Base-by-base conservation (phyloP, 2,329 filamentous ascomycete species). In the Colletotrichum truncatum region DNA sequence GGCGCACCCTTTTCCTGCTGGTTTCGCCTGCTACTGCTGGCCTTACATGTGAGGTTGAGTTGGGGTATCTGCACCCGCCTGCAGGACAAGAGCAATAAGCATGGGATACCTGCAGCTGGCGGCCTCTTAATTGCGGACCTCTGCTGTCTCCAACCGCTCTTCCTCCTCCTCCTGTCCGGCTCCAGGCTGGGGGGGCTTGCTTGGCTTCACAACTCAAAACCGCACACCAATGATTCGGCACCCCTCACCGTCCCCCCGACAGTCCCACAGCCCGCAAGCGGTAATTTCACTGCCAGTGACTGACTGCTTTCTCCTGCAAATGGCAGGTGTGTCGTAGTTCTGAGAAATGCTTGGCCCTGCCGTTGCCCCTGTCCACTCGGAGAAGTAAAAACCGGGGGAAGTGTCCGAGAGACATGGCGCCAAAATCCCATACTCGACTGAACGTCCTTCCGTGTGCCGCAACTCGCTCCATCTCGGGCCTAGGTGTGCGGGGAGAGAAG, bases 71-170 rank as follows among this genome's bases (percentile, higher is more conserved):
- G 61, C 61, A 64, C 39, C 25, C 9, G 45, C 53, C 62, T 62
- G 63, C 63, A 56, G 49, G 49, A 56, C 49, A 49, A 49, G 23
- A 56, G 23, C 43, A 38, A 25, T 18, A 45, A 49, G 41, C 57
- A 51, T 39, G 58, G 58, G 41, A 51, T 51, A 51, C 49, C 57
- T 66, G 63, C 51, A 66, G 63, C 63, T 63, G 57, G 63, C 63
- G 62, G 62, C 62, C 62, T 65, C 62, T 55, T 62, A 51, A 62
- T 65, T 65, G 57, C 62, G 62, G 62, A 62, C 49, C 62, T 62
- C 43, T 54, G 18, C 34, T 55, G 52, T 38, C 38, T 52, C 45
- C 46, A 49, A 32, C 26, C 46, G 26, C 28, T 30, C 25, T 43
- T 55, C 51, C 38, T 48, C 25, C 53, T 55, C 51, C 38, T 48